phyloP scores from a whole-genome alignment of 2,329 filamentous ascomycete genomes.

The Periconia digitata region DNA sequence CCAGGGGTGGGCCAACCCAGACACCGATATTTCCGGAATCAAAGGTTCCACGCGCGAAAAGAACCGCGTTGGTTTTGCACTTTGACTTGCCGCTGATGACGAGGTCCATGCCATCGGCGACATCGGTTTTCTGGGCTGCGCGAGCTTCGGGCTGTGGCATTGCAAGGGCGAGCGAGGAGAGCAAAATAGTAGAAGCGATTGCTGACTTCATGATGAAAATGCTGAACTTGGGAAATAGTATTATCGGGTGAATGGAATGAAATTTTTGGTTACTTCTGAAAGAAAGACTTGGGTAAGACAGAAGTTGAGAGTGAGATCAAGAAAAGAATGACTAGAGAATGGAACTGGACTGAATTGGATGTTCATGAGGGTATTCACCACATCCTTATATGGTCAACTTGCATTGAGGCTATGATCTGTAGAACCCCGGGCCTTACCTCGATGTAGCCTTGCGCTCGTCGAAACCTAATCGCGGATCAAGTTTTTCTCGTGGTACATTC shows the following conservation, averaged over 20 bases:
- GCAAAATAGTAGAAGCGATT: neutral
- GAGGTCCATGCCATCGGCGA: constrained; percentile 9
- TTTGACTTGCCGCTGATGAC: constrained; percentile 3
- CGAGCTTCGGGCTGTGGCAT: neutral
- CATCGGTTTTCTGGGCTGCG: neutral
- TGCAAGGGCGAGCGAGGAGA: neutral
- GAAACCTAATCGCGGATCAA: neutral
- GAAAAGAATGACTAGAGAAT: neutral
- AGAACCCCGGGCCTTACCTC: neutral
- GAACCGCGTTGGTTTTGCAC: constrained; percentile 7
- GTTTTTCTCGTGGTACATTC: neutral
- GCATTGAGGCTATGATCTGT: neutral
- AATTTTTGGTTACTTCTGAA: neutral
- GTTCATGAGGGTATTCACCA: neutral
- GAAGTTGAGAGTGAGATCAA: neutral
- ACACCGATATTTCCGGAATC: constrained; percentile 15
- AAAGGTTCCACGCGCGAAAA: constrained; percentile 15
- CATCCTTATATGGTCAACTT: neutral
- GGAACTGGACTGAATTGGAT: neutral
- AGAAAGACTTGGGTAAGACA: neutral
- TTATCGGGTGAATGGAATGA: neutral
- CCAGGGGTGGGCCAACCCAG: constrained; percentile 11
- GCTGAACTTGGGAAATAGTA: neutral
- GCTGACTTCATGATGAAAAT: neutral
- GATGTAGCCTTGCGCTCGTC: neutral